Conservation (phyloP, 164 flowering plant species). For the Dillenia turbinata region DNA sequence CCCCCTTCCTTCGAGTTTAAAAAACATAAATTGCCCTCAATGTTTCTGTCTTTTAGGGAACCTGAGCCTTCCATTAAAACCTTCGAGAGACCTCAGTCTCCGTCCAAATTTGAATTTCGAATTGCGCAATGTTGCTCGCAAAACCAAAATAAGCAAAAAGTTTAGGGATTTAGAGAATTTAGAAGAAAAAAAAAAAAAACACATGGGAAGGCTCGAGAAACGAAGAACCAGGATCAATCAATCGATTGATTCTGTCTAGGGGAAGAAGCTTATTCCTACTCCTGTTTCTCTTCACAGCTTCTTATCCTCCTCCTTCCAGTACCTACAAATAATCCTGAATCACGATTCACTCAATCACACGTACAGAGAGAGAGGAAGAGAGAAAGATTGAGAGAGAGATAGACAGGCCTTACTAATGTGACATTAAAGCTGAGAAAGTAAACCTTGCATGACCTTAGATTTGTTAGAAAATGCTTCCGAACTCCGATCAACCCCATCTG, state of each 20-base stretch:
- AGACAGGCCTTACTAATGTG: constrained; percentile 51
- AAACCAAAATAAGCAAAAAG: too few species aligned
- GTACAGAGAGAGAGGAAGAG: background rate
- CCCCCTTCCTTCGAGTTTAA: too few species aligned
- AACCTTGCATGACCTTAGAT: constrained; percentile 47
- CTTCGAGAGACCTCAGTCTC: too few species aligned
- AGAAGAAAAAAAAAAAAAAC: background rate
- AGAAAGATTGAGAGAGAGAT: constrained; percentile 8
- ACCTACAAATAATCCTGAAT: constrained; percentile 33
- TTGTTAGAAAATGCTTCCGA: constrained; percentile 56
- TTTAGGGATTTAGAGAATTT: background rate
- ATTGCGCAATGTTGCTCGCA: too few species aligned
- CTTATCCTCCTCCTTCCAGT: constrained; percentile 68
- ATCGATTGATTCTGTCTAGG: constrained; percentile 74
- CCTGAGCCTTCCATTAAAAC: too few species aligned
- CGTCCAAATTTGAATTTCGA: too few species aligned
- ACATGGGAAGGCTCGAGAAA: constrained; percentile 99
- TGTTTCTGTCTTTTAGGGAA: too few species aligned
- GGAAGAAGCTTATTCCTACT: constrained; percentile 90
- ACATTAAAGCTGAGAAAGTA: constrained; percentile 53
- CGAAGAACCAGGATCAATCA: constrained; percentile 86
- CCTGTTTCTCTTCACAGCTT: constrained; percentile 73
- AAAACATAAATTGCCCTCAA: too few species aligned
- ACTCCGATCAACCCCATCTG: constrained; percentile 56
- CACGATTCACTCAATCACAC: background rate